Percentiles rank a stretch among this genome's conserved stretches.
These are phyloP conservation scores for Claviceps arundinis DNA, from an alignment of 2,329 filamentous ascomycete species.

Conservation along the genomic window DNA sequence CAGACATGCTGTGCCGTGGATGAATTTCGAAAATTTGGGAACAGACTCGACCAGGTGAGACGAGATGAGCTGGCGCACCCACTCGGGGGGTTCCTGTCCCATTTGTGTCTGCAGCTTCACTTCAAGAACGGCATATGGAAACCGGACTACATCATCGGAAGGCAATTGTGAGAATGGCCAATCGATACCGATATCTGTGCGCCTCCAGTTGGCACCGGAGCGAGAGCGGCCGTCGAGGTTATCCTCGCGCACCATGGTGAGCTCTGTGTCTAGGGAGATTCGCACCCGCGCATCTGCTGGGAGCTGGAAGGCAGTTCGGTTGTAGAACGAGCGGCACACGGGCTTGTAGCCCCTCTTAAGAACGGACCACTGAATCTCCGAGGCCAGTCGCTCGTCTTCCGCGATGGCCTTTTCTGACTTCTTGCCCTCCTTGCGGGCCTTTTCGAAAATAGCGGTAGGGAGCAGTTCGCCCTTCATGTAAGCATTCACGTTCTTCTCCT, in stretches of 20 bases:
- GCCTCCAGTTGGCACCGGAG: constrained; percentile 81
- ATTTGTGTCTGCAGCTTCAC: constrained; percentile 96
- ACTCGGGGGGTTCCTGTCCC: constrained; percentile 88
- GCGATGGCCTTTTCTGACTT: constrained; percentile 85
- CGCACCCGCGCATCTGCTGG: constrained; percentile 91
- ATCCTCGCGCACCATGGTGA: constrained; percentile 91
- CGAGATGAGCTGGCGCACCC: constrained; percentile 85
- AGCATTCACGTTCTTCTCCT: constrained; percentile 94
- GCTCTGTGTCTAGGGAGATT: constrained; percentile 90
- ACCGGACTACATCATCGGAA: constrained; percentile 71
- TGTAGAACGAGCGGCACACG: constrained; percentile 92
- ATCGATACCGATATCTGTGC: constrained; percentile 95
- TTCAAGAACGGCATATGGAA: constrained; percentile 91
- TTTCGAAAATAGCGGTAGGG: constrained; percentile 84
- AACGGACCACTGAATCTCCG: constrained; percentile 87
- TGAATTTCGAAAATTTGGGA: constrained; percentile 98
- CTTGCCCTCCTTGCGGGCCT: constrained; percentile 89
- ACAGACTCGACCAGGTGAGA: constrained; percentile 97
- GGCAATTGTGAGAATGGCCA: constrained; percentile 86
- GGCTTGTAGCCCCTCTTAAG: constrained; percentile 77
- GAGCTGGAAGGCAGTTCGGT: constrained; percentile 93
- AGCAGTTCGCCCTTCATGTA: constrained; percentile 77
- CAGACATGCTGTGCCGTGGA: constrained; percentile 80
- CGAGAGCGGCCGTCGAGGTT: constrained; percentile 72
- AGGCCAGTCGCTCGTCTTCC: constrained; percentile 77